Evolutionary conservation across 2,329 filamentous ascomycete genomes (phyloP), one percentile per base, ranked within the genome.

Genomic region (Trichoderma hamatum): DNA sequence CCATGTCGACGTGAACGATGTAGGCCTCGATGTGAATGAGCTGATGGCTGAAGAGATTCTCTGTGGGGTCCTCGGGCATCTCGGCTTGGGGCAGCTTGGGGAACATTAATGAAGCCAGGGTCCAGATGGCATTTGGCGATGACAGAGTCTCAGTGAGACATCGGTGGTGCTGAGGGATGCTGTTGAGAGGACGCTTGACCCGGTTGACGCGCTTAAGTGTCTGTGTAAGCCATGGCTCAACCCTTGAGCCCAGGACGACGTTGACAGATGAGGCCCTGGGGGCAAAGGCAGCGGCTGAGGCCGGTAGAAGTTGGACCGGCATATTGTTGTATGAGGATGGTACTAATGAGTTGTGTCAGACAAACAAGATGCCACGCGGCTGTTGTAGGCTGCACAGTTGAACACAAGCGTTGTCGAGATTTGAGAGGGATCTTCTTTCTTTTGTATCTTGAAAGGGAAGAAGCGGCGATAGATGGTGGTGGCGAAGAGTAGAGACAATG

Each of bases 1-100:
- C 95, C 94, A 98, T 97, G 84, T 99, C 96, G 81, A 99, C 94
- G 81, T 98, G 95, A 71, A 99, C 96, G 75, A 98, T 95, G 80
- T 99, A 99, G 64, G 96, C 96, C 83, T 98, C 94, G 75, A 98
- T 84, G 79, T 97, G 93, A 77, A 97, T 85, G 78, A 97, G 88
- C 84, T 96, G 92, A 82, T 95, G 96, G 86, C 96, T 96, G 87
- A 92, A 93, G 72, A 97, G 84, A 72, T 92, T 92, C 82, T 97
- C 94, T 73, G 95, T 86, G 73, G 97, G 84, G 56, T 97, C 93
- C 80, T 90, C 90, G 80, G 89, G 89, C 78, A 97, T 86, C 75
- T 97, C 92, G 51, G 92, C 83, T 76, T 97, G 92, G 71, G 95
- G 93, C 26, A 90, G 90, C 83, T 97, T 97, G 76, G 94, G 89